phyloP scores from a whole-genome alignment of 148 eudicot species.

The Suaeda aralocaspica region DNA sequence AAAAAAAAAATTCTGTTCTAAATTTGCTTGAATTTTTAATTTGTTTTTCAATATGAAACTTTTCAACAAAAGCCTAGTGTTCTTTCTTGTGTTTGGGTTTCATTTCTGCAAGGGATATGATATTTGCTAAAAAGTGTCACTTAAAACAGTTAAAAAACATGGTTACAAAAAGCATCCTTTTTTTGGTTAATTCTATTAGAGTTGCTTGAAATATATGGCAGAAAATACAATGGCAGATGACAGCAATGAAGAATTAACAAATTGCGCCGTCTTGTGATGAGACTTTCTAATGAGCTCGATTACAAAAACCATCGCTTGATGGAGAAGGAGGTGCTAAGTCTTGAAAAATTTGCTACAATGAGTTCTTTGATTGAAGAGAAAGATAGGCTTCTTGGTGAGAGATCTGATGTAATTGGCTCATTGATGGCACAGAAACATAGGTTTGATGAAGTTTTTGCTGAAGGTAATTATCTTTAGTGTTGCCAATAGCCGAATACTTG shows the following conservation, averaged over 20 bases:
- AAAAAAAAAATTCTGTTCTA: no score
- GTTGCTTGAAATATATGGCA: no score
- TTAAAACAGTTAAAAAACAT: no score
- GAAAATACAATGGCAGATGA: no score
- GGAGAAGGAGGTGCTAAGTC: conserved; percentile 26
- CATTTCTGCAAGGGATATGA: not conserved
- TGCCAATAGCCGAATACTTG: not conserved
- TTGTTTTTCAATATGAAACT: not conserved
- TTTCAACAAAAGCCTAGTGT: no score
- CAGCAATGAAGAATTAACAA: conserved; percentile 12
- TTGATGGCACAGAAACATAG: conserved; percentile 26
- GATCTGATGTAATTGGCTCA: conserved; percentile 23
- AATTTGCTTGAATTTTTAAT: conserved; percentile 4
- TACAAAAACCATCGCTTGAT: conserved; percentile 29
- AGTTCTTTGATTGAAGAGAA: conserved; percentile 26
- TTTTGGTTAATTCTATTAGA: no score
- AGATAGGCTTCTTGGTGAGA: conserved; percentile 30
- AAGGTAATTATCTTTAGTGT: conserved; percentile 19
- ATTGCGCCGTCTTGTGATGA: conserved; percentile 18
- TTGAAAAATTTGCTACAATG: conserved; percentile 23
- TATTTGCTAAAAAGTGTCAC: no score
- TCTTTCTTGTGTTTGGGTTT: not conserved
- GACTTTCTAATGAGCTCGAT: conserved; percentile 24
- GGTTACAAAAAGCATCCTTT: no score
- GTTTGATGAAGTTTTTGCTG: conserved; percentile 14